Percentiles rank a stretch among this genome's conserved stretches.
phyloP scores from a whole-genome alignment of 2,329 filamentous ascomycete species.

The Phaeosphaeriaceae sp. region DNA sequence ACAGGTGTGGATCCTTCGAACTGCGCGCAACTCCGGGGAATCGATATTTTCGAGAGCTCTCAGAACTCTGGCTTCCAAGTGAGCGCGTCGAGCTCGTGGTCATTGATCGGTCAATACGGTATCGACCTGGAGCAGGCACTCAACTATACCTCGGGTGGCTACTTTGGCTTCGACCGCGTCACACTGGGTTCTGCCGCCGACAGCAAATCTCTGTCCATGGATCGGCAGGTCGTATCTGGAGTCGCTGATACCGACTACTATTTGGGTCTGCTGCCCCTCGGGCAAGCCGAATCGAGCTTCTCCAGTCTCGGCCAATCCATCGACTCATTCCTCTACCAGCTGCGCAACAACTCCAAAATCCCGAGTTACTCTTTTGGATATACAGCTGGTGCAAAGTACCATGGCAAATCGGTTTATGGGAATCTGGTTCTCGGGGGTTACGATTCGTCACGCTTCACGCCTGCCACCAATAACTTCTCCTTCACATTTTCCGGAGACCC shows the following conservation, averaged over 20 bases:
- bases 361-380: slow-evolving; percentile 47
- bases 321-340: slow-evolving; percentile 35
- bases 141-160: slow-evolving; percentile 33
- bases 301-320: slow-evolving; percentile 35
- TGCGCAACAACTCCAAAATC: slow-evolving; percentile 39
- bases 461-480: slow-evolving; percentile 36
- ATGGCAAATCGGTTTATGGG: slow-evolving; percentile 41
- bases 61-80: slow-evolving; percentile 43
- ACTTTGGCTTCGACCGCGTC: slow-evolving; percentile 45
- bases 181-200: slow-evolving; percentile 33
- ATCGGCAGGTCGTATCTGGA: slow-evolving; percentile 40
- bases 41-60: slow-evolving; percentile 36
- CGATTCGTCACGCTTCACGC: slow-evolving; percentile 48
- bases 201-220: slow-evolving; percentile 25
- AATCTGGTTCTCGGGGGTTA: slow-evolving; percentile 53
- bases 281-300: slow-evolving; percentile 39
- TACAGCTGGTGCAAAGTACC: slow-evolving; percentile 47
- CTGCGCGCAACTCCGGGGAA: slow-evolving; percentile 40
- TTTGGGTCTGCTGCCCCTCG: slow-evolving; percentile 40
- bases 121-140: slow-evolving; percentile 39
- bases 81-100: slow-evolving; percentile 41
- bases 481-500: slow-evolving; percentile 44
- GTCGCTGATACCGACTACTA: slow-evolving; percentile 40
- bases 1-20: slow-evolving; percentile 34
- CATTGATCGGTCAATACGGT: slow-evolving; percentile 41